Conservation (phyloP, 495 filamentous ascomycete genomes). For the Xylaria venustula region DNA sequence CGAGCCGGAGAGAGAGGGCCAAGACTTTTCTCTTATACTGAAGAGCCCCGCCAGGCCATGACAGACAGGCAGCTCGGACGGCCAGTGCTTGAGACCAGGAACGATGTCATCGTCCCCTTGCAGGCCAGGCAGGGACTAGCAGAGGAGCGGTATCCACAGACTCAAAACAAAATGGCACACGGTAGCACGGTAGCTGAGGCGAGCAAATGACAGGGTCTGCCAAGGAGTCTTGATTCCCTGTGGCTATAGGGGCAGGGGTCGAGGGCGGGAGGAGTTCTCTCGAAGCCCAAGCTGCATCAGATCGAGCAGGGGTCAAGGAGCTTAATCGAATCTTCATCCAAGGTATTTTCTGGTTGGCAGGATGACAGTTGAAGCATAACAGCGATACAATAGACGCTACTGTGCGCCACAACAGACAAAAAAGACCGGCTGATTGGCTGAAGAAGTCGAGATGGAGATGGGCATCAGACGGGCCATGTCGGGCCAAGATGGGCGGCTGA, state of each 20-base stretch:
- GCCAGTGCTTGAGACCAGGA: slow-evolving; percentile 25
- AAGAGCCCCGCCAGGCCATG: slow-evolving; percentile 32
- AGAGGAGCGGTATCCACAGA: slow-evolving; percentile 44
- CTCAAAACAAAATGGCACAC: slow-evolving; percentile 42
- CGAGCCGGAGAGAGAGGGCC: slow-evolving; percentile 23
- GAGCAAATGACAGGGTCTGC: slow-evolving; percentile 34
- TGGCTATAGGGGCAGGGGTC: slow-evolving; percentile 24
- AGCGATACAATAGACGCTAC: background rate
- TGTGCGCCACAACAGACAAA: background rate
- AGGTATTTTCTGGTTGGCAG: background rate
- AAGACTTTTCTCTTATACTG: slow-evolving; percentile 39
- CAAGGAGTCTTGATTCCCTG: slow-evolving; percentile 8
- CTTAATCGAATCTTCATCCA: slow-evolving; percentile 2
- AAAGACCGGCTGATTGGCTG: background rate
- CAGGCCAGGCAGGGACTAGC: slow-evolving; percentile 24
- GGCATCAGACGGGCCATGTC: background rate
- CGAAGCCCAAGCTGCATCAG: slow-evolving; percentile 15
- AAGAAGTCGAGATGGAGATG: background rate
- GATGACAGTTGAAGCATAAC: background rate
- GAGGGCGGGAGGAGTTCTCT: slow-evolving; percentile 17
- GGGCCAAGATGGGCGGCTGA: background rate
- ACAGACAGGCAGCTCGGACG: slow-evolving; percentile 26
- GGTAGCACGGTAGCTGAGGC: slow-evolving; percentile 14
- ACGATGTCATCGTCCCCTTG: slow-evolving; percentile 31
- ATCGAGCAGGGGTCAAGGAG: slow-evolving; percentile 6